These are phyloP conservation scores for Russula sp. DNA, from an alignment of 768 basidiomycete species.

Conservation along the genomic window DNA sequence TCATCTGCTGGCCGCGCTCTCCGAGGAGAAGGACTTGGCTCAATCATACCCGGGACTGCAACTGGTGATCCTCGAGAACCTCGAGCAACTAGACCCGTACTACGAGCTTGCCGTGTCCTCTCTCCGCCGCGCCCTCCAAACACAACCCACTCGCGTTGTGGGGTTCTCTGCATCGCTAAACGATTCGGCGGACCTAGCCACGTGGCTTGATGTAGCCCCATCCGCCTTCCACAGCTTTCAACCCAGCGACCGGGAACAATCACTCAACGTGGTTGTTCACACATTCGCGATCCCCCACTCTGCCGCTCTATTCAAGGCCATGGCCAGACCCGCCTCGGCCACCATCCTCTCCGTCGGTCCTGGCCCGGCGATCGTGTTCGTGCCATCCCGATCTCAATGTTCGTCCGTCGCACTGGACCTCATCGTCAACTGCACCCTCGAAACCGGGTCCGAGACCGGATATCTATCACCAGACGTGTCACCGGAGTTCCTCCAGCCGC, in stretches of 20 bases:
- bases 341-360: slow-evolving; percentile 49
- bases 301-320: slow-evolving; percentile 78
- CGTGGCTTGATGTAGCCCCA: slow-evolving; percentile 73
- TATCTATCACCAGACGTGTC: slow-evolving; percentile 52
- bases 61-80: slow-evolving; percentile 74
- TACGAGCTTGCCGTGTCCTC: slow-evolving; percentile 84
- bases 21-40: slow-evolving; percentile 26
- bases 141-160: slow-evolving; percentile 61
- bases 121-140: slow-evolving; percentile 58
- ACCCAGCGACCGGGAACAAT: slow-evolving; percentile 77
- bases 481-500: slow-evolving; percentile 51
- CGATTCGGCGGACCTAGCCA: slow-evolving; percentile 73
- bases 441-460: slow-evolving; percentile 60
- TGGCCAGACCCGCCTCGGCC: slow-evolving; percentile 84
- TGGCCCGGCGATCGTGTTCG: slow-evolving; percentile 71
- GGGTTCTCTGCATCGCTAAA: slow-evolving; percentile 74
- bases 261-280: slow-evolving; percentile 59
- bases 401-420: slow-evolving; percentile 69
- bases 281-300: slow-evolving; percentile 87
- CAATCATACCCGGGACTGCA: slow-evolving; percentile 40
- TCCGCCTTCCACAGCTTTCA: slow-evolving; percentile 67
- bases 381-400: slow-evolving; percentile 80
- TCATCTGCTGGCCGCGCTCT: slow-evolving; percentile 43
- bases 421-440: slow-evolving; percentile 79
- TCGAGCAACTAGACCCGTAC: slow-evolving; percentile 72